phyloP scores from a whole-genome alignment of 1,284 basidiomycete species.

The Takashimella tepidaria region DNA sequence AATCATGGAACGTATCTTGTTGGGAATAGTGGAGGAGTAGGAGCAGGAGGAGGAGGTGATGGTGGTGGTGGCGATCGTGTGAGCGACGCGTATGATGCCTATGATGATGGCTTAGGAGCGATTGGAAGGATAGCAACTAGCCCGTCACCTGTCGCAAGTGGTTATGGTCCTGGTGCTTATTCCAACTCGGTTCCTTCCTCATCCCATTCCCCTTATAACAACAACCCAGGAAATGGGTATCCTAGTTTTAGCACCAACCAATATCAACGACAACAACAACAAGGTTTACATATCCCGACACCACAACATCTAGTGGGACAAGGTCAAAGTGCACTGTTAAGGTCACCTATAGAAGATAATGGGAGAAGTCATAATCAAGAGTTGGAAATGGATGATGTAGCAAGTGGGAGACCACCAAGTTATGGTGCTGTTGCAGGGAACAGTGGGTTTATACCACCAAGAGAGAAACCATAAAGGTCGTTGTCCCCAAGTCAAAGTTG shows the following conservation, averaged over 20 bases:
- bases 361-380: conserved; percentile 2
- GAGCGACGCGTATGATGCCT: conserved; percentile 23
- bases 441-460: background rate
- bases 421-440: conserved; percentile 14
- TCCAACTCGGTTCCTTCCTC: background rate
- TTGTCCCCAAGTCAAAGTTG: background rate
- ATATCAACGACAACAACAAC: background rate
- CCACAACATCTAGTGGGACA: conserved; percentile 12
- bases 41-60: too few relatives aligned
- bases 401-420: conserved; percentile 18
- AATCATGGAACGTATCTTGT: too few relatives aligned
- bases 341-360: background rate
- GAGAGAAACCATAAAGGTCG: background rate
- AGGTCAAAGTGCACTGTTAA: background rate
- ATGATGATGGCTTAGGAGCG: conserved; percentile 34
- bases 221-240: background rate
- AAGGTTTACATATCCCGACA: conserved; percentile 8
- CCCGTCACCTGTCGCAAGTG: conserved; percentile 24
- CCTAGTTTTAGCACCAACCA: conserved; percentile 3
- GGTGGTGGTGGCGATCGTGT: background rate
- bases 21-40: background rate
- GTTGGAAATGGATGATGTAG: conserved; percentile 6
- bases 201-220: background rate
- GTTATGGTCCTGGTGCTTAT: conserved; percentile 12
- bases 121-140: conserved; percentile 31